Evolutionary conservation across 345 rosid species (phyloP).

Genomic region (Melastoma malabathricum): DNA sequence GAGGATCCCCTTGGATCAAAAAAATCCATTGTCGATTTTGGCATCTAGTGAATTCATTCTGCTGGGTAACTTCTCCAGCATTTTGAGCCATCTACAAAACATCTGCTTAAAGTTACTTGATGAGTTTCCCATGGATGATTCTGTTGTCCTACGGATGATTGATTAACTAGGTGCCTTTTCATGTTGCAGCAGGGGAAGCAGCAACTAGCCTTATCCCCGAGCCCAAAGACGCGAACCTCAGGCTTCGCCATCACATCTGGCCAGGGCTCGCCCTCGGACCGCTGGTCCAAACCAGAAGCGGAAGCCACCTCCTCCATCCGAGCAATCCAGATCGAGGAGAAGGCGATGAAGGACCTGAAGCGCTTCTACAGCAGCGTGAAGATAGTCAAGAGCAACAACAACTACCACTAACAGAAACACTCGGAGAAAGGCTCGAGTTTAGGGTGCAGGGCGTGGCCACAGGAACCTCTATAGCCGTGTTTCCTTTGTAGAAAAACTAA

Average conservation of each 20-base stretch:
- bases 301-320: conserved; percentile 65
- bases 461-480: too few species aligned
- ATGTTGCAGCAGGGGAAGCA: conserved; percentile 41
- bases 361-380: conserved; percentile 81
- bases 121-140: not conserved
- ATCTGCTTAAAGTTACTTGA: too few species aligned
- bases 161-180: not conserved
- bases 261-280: conserved; percentile 84
- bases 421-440: too few species aligned
- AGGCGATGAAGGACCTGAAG: conserved; percentile 85
- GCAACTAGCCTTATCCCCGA: conserved; percentile 36
- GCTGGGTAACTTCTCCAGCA: too few species aligned
- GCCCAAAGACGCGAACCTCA: conserved; percentile 63
- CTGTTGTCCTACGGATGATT: not conserved
- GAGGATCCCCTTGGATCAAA: too few species aligned
- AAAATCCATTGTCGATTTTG: too few species aligned
- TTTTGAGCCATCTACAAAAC: too few species aligned
- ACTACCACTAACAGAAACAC: too few species aligned
- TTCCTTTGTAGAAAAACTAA: too few species aligned
- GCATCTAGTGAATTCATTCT: too few species aligned
- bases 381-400: conserved; percentile 50
- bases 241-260: conserved; percentile 53
- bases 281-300: conserved; percentile 87
- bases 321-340: conserved; percentile 88
- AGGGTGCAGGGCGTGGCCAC: too few species aligned